phyloP scores from a whole-genome alignment of 2,329 filamentous ascomycete species.

The Pseudocercospora pini-densiflorae region DNA sequence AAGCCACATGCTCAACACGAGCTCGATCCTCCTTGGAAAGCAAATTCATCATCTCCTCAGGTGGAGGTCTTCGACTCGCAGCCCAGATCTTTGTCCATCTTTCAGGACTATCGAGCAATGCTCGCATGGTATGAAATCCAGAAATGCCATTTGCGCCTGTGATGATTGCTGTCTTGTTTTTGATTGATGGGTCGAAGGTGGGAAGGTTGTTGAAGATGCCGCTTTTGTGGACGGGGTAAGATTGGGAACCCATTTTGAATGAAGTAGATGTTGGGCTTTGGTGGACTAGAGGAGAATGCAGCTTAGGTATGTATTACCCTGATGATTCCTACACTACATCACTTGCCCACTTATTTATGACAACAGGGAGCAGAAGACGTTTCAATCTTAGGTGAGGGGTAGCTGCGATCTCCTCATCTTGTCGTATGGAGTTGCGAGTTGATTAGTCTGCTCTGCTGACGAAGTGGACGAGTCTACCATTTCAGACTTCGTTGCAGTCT shows the following conservation, averaged over 20 bases:
- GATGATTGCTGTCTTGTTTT: slow-evolving; percentile 56
- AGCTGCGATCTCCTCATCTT: slow-evolving; percentile 12
- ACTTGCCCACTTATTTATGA: background rate
- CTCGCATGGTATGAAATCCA: slow-evolving; percentile 57
- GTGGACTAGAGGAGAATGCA: too few species aligned
- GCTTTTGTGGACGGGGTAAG: slow-evolving; percentile 31
- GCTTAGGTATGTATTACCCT: background rate
- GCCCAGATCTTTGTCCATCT: slow-evolving; percentile 60
- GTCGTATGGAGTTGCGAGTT: background rate
- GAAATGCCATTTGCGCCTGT: slow-evolving; percentile 61
- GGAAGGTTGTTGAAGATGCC: slow-evolving; percentile 59
- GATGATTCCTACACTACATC: background rate
- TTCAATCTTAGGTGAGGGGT: slow-evolving; percentile 9
- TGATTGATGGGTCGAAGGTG: slow-evolving; percentile 48
- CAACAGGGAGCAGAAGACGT: background rate
- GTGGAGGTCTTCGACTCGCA: slow-evolving; percentile 53
- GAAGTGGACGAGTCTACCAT: background rate
- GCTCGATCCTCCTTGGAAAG: slow-evolving; percentile 37
- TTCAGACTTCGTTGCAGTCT: background rate
- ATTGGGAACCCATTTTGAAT: slow-evolving; percentile 35
- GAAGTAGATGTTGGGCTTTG: too few species aligned
- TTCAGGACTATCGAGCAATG: slow-evolving; percentile 51
- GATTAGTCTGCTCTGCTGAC: too few species aligned
- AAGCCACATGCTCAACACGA: slow-evolving; percentile 37
- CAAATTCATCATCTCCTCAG: slow-evolving; percentile 43